Evolutionary conservation across 306 rosid genomes (phyloP), one percentile per base, ranked within the genome.

Genomic region (Vigna mungo): DNA sequence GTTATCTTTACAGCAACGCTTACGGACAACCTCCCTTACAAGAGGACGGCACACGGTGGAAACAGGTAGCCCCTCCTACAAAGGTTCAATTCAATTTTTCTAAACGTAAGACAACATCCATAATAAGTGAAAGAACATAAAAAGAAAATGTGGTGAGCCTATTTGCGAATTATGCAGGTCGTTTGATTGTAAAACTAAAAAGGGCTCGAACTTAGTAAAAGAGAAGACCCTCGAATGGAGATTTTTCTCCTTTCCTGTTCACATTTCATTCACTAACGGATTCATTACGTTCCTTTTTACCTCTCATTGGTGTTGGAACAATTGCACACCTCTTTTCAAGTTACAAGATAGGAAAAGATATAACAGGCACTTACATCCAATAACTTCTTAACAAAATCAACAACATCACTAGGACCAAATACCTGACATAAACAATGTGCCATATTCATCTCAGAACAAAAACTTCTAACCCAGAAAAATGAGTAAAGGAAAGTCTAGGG

Each of bases 351-450:
- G 21, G 25, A 30, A 72, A 43, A 55, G 67, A 71, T 48, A 63
- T 76, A 52, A 46, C 67, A 72, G 55, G 56, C 58, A 55, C 91
- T 72, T 81, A 91, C 98, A 85, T 85, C 87, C 85, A 89, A 79
- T 56, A 86, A 84, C 80, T 89, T 91, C 80, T 86, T 91, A 77
- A 91, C 98, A 90, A 93, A 93, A 70, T 84, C 89, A 60, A 91
- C 92, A 59, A 97, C 98, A 84, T 93, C 96, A 78, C 92, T 88
- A 60, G 98, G 98, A 85, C 98, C 98, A 75, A 93, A 90, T 61
- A 93, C 98, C 98, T 93, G 87, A 80, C 43, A n/a, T n/a, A 77
- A 56, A 63, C 21, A 64, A 77, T 55, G 61, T 17, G 58, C 18
- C 27, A 56, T 34, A 70, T 63, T 58, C 74, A 75, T 34, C 72